Evolutionary conservation across 805 yeast species (phyloP).

Genomic region (Saccharomycopsis amapae): DNA sequence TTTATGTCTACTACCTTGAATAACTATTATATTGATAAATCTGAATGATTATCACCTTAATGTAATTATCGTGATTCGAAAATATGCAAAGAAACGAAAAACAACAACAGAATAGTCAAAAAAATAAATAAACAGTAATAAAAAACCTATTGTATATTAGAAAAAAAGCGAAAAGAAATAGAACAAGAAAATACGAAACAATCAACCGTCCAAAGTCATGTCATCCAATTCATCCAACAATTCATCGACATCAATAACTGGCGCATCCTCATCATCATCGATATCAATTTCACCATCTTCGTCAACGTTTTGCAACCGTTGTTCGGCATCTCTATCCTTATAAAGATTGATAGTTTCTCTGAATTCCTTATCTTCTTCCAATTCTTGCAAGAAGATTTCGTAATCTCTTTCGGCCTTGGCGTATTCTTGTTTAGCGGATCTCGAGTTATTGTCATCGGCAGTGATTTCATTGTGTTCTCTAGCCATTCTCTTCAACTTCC

Average conservation of each 20-base stretch:
- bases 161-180: not conserved
- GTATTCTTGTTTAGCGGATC: constrained; percentile 78
- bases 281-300: constrained; percentile 39
- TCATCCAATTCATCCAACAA: constrained; percentile 91
- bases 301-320: constrained; percentile 23
- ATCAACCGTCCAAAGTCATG: constrained; percentile 67
- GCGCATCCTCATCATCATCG: constrained; percentile 74
- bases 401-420: constrained; percentile 93
- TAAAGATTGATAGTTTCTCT: constrained; percentile 87
- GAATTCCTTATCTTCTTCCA: constrained; percentile 94
- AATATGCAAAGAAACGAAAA: too few relatives aligned
- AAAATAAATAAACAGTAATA: not conserved
- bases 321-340: constrained; percentile 43
- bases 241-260: constrained; percentile 85
- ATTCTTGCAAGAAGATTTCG: constrained; percentile 91
- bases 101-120: not conserved
- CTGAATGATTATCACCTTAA: not conserved
- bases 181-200: not conserved
- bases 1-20: too few relatives aligned
- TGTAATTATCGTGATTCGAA: too few relatives aligned
- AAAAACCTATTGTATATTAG: not conserved
- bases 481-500: constrained; percentile 97
- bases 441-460: constrained; percentile 52
- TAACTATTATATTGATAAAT: too few relatives aligned
- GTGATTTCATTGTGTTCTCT: constrained; percentile 86